Evolutionary conservation across 306 rosid species (phyloP).

Genomic region (Bauhinia variegata): DNA sequence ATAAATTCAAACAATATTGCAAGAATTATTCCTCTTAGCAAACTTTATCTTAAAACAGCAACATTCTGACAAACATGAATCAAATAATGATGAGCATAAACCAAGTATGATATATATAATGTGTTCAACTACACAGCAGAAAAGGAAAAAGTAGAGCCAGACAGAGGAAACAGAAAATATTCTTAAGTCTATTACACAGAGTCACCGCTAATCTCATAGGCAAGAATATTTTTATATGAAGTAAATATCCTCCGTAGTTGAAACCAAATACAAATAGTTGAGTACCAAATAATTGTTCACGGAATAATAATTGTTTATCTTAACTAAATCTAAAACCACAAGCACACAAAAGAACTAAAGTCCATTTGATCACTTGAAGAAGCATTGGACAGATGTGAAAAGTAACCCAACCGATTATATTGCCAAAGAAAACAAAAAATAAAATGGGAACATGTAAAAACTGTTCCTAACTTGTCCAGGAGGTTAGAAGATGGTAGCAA

Average conservation of each 20-base stretch:
- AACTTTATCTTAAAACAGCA: constrained; percentile 2
- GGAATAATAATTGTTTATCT: no score
- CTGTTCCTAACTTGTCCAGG: background rate
- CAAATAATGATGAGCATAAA: constrained; percentile 17
- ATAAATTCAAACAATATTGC: constrained; percentile 21
- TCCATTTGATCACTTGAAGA: background rate
- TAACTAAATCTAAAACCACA: background rate
- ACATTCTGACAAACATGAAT: constrained; percentile 2
- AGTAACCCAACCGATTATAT: background rate
- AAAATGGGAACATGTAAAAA: background rate
- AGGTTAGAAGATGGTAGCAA: background rate
- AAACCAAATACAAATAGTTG: background rate
- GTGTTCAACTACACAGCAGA: constrained; percentile 2
- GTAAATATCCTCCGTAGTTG: background rate
- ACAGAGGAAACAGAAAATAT: background rate
- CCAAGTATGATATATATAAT: background rate
- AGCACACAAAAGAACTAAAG: background rate
- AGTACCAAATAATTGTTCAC: background rate
- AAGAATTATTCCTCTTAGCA: constrained; percentile 28
- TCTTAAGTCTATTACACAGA: no score
- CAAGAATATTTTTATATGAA: background rate
- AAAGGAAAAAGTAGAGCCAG: background rate
- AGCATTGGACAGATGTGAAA: background rate
- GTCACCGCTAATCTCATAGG: no score
- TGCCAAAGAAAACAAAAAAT: background rate